Base-by-base conservation (phyloP, 2,329 filamentous ascomycete species). In the Botryotinia globosa region DNA sequence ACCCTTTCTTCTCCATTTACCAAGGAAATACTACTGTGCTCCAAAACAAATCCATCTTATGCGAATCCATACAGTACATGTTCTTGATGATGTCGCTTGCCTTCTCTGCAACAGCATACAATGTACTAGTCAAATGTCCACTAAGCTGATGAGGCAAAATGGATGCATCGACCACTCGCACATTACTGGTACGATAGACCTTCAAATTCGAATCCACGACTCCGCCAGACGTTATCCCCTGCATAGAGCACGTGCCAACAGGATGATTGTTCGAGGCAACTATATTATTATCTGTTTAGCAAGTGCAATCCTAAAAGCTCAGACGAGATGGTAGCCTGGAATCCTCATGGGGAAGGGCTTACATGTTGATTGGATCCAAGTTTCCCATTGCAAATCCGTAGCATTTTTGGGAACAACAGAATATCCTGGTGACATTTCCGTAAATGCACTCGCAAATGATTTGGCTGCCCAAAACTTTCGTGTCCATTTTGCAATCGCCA, bases 81-180 rank as follows among this genome's bases (percentile, higher is more conserved):
- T 14, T 45, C 61, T 69, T 73, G 18, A 76, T 72, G 54, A 76
- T 67, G 69, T 77, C 75, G 10, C 71, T 72, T 20, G 70, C 76
- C 66, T 66, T 77, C 63, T 77, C 76, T 29, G 76, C 75, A 51
- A 76, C 39, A 6, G 75, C 76, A 70, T 77, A 77, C 14, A 76
- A 73, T 20, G 73, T 72, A 59, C 71, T 75, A 42, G 69, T 62
- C 51, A 77, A 69, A 72, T 77, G 75, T 14, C 74, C 75, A n/a
- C 76, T 69, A 7, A 73, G 62, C 37, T 73, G 58, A 44, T 74
- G 66, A 12, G 76, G 74, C 44, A 73, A 71, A 42, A 77, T 59
- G 37, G 74, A 76, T 5, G 76, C 76, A 76, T 77, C 76, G 20
- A 74, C 74, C 3, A 77, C 76, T 44, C 74, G 72, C 44, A 77